These are phyloP conservation scores for Boletellus ananiceps DNA, from an alignment of 768 basidiomycete genomes.

Conservation along the genomic window DNA sequence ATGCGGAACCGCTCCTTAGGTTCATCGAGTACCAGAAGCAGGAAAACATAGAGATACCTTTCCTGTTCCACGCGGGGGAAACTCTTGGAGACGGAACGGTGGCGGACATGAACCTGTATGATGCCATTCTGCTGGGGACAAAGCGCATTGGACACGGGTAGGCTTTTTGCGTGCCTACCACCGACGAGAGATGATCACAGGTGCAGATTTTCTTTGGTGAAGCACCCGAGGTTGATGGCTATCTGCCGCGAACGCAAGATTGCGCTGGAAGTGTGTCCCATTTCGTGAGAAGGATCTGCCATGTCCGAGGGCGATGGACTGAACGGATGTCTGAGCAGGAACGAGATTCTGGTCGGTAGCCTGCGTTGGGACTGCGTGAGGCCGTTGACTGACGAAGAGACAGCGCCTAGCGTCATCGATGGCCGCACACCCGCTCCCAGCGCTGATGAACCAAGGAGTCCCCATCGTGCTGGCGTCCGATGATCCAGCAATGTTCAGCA, in stretches of 20 bases:
- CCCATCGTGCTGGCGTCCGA: conserved; percentile 67
- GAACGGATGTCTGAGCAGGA: conserved; percentile 34
- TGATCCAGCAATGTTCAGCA: conserved; percentile 70
- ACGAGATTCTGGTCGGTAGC: conserved; percentile 57
- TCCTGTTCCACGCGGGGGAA: conserved; percentile 48
- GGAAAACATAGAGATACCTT: conserved; percentile 33
- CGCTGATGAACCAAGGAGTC: conserved; percentile 62
- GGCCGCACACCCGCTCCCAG: conserved; percentile 68
- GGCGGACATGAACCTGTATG: conserved; percentile 45
- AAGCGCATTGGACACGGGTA: conserved; percentile 50
- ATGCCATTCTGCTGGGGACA: conserved; percentile 46
- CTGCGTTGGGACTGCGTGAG: background rate
- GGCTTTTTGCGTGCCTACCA: conserved; percentile 2
- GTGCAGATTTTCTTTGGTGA: conserved; percentile 40
- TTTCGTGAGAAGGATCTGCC: conserved; percentile 34
- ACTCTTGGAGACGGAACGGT: conserved; percentile 43
- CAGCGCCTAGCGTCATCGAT: conserved; percentile 72
- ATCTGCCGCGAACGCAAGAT: conserved; percentile 39
- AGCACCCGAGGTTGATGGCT: conserved; percentile 43
- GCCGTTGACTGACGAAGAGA: background rate
- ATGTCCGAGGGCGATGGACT: background rate
- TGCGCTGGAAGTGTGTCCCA: conserved; percentile 45
- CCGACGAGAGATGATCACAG: background rate
- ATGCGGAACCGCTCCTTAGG: conserved; percentile 34
- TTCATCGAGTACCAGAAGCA: conserved; percentile 35